Evolutionary conservation across 768 basidiomycete genomes (phyloP).

Genomic region (Trametes cingulata): DNA sequence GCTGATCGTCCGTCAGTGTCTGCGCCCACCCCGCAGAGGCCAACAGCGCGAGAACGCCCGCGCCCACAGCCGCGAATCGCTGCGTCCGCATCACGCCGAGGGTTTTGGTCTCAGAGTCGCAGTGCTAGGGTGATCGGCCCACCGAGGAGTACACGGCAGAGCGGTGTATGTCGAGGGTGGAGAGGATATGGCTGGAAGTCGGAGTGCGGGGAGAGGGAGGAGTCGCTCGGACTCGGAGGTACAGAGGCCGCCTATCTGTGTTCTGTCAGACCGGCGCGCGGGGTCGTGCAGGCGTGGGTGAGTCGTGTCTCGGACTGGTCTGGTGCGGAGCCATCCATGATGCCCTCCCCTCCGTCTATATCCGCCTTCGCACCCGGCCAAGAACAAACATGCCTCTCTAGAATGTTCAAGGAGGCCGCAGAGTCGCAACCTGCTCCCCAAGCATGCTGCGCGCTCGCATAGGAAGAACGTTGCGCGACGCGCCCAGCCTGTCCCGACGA

Average conservation of each 20-base stretch:
- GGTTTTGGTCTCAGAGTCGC: too few species aligned
- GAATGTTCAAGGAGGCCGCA: neutral
- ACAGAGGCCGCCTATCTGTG: conserved; percentile 6
- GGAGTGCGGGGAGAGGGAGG: neutral
- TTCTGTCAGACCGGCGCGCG: neutral
- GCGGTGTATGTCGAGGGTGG: neutral
- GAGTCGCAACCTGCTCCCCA: neutral
- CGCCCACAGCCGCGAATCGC: conserved; percentile 1
- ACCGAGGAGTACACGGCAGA: neutral
- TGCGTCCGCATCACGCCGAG: too few species aligned
- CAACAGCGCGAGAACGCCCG: neutral
- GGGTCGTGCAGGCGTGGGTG: conserved; percentile 8
- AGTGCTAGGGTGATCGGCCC: neutral
- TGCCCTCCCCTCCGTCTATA: neutral
- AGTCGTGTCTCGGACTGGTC: conserved; percentile 6
- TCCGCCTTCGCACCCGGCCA: neutral
- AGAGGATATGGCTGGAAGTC: neutral
- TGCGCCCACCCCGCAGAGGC: conserved; percentile 30
- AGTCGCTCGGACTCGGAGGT: too few species aligned
- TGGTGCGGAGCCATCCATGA: neutral
- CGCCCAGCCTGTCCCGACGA: too few species aligned
- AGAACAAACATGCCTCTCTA: neutral
- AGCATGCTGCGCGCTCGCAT: too few species aligned
- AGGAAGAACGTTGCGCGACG: too few species aligned
- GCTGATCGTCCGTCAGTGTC: conserved; percentile 36